Evolutionary conservation across 164 flowering plant species (phyloP), one percentile per base, ranked within the genome.

Genomic region (Vitis labrusca): DNA sequence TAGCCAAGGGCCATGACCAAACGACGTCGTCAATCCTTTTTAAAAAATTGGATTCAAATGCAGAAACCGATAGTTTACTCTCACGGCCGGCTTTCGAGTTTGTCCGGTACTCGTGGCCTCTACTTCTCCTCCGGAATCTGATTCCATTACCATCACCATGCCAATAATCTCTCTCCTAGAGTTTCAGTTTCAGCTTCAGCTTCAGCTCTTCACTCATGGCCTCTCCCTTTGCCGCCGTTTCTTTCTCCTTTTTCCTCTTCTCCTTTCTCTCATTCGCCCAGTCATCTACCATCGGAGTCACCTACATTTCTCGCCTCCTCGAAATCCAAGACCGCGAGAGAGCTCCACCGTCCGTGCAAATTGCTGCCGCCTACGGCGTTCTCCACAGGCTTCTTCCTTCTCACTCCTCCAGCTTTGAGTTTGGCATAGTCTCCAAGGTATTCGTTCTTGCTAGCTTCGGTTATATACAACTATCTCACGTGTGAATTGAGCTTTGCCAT

Each of bases 261-360:
- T 59, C 66, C 3, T 30, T 65, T 47, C 47, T 59, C 62, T 59
- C 60, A 23, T 62, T 54, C 11, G 55, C 77, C 51, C 80, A 10
- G 2, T 76, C 85, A 1, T 85, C 86, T 2, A 82, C 88, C 6
- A 56, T 81, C 52, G 95, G 89, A 58, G 83, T 81, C 53, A 63
- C 64, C 15, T 83, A 79, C 79, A 74, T 90, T 15, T 82, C 87
- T 12, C 78, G 68, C 8, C 63, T 88, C 37, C 79, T 88, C 12
- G 79, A 85, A 32, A 72, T 87, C 67, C 91, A 85, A 60, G 91
- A 88, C 48, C 76, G 82, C n/a, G 92, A 90, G 78, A 65, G 85
- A 19, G 80, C 89, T 30, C 74, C 85, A 1, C 70, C 83, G 56
- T 63, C 82, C 0, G 86, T 86, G 14, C 93, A 91, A 69, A 64